Evolutionary conservation across 208 protist genomes (phyloP), one percentile per base, ranked within the genome.

Genomic region (Trypanosoma lewisi): DNA sequence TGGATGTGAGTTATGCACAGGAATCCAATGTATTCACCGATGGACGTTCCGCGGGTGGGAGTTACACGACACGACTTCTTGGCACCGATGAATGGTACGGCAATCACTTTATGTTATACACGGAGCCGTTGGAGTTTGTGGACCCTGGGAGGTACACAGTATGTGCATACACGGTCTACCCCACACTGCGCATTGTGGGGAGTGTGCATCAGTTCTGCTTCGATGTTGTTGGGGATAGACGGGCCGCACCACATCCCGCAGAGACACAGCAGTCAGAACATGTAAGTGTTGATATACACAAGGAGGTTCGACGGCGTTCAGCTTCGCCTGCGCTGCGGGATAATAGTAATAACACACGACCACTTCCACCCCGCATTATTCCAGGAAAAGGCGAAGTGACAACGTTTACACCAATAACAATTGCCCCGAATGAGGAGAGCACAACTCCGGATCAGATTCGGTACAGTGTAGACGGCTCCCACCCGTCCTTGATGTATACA

Each of bases 391-490:
- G 87, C 23, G 78, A 85, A 37, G 84, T 94, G 25, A 94, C 80
- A 41, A 89, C 76, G 1, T 79, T 76, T 9, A 94, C 84, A 16
- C 70, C 73, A 34, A 89, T 94, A 44, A 56, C 74, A 48, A 84
- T 94, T 25, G 60, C 80, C 14, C 83, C 77, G 2, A 67, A 82
- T 51, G 70, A 74, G 37, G 59, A 66, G 9, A 87, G 77, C 65
- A 63, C 54, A 16, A 69, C 74, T 11, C 62, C 72, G 4, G 80
- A 88, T 60, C 80, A 91, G 68, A 73, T 94, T 14, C 83, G 83
- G 37, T 94, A 91, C 78, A 94, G 87, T 67, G 67, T 84, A 12
- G 87, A 94, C 34, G 87, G 87, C 39, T 81, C 75, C 49, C 80
- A 82, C 47, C 87, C 87, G 11, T 88, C 63, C n/a, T 34, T 87